These are phyloP conservation scores for Schoenoplectus tabernaemontani DNA, from an alignment of 202 grass and related monocot genomes.

Conservation along the genomic window DNA sequence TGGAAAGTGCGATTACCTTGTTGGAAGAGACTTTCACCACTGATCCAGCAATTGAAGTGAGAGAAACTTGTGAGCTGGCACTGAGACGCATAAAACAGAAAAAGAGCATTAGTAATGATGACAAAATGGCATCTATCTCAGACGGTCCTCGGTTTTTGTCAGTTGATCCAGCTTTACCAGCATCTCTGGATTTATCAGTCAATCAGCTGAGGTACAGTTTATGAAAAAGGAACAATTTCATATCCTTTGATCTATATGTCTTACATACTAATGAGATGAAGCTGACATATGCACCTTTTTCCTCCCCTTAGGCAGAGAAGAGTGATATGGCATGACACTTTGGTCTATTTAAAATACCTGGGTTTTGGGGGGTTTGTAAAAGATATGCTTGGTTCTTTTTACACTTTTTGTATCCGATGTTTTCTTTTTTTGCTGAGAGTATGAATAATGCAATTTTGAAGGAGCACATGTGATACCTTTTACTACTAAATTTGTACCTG, in stretches of 20 bases:
- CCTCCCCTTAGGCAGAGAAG: neutral
- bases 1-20: slow-evolving; percentile 45
- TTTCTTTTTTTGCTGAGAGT: too few species aligned
- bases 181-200: slow-evolving; percentile 50
- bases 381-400: neutral
- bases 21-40: slow-evolving; percentile 57
- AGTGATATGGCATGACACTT: neutral
- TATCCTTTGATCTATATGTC: neutral
- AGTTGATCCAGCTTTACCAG: slow-evolving; percentile 84
- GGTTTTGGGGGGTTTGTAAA: neutral
- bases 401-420: too few species aligned
- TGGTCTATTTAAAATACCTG: neutral
- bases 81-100: slow-evolving; percentile 65
- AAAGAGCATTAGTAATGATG: slow-evolving; percentile 32
- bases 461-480: too few species aligned
- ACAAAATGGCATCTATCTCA: slow-evolving; percentile 25
- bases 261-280: neutral
- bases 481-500: too few species aligned
- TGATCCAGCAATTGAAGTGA: slow-evolving; percentile 84
- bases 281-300: neutral
- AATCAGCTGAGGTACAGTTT: slow-evolving; percentile 54
- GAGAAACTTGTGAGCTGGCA: slow-evolving; percentile 84
- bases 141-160: slow-evolving; percentile 59
- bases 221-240: neutral
- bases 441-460: too few species aligned